Evolutionary conservation across 1,139 yeast genomes (phyloP).

Genomic region (Saccharomyces hybrid): DNA sequence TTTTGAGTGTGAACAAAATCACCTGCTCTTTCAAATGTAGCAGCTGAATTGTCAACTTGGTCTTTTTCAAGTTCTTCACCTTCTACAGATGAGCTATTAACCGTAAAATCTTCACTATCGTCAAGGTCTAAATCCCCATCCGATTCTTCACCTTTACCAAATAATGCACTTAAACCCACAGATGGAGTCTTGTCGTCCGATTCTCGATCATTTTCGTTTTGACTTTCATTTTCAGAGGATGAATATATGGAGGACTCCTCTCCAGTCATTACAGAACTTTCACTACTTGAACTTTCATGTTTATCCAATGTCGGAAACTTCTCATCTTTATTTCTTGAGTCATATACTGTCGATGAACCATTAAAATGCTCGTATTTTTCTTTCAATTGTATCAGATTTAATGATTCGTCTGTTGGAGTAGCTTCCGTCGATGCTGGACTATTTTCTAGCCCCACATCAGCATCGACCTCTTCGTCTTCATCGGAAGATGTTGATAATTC

Average conservation of each 20-base stretch:
- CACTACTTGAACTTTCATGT: constrained; percentile 10
- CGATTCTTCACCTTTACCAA: constrained; percentile 12
- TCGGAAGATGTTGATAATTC: constrained; percentile 20
- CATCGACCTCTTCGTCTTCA: constrained; percentile 11
- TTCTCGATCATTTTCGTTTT: constrained; percentile 14
- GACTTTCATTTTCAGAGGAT: constrained; percentile 15
- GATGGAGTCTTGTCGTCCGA: background rate
- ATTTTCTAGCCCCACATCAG: constrained; percentile 36
- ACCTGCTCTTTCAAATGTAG: constrained; percentile 5
- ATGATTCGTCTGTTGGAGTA: constrained; percentile 31
- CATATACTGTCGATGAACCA: constrained; percentile 13
- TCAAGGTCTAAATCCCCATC: constrained; percentile 17
- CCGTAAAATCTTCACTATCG: constrained; percentile 19
- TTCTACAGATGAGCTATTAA: background rate
- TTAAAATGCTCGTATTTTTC: constrained; percentile 52
- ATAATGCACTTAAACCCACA: constrained; percentile 7
- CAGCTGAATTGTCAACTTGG: constrained; percentile 12
- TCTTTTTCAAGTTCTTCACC: constrained; percentile 11
- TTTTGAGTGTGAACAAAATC: constrained; percentile 2
- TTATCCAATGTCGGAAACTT: constrained; percentile 9
- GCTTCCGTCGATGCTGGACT: background rate
- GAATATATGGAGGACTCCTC: constrained; percentile 3
- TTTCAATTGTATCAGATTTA: constrained; percentile 59
- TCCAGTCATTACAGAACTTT: constrained; percentile 6
- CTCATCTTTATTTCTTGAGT: constrained; percentile 26